phyloP scores from a whole-genome alignment of 2,329 filamentous ascomycete species.

The Sodiomyces alkalinus region DNA sequence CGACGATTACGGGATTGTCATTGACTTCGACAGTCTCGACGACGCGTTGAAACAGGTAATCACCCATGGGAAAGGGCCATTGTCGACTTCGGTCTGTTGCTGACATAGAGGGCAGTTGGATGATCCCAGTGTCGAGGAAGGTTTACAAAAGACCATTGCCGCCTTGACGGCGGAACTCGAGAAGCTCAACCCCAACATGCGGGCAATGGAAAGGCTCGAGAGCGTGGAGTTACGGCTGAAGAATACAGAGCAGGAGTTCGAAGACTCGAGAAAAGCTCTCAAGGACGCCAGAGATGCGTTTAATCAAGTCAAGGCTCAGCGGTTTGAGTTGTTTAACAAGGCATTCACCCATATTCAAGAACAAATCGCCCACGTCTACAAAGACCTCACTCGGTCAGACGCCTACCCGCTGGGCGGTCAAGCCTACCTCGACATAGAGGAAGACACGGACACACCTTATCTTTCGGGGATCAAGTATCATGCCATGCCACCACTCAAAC shows the following conservation, averaged over 20 bases:
- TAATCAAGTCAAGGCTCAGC: conserved; percentile 63
- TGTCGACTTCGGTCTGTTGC: no score
- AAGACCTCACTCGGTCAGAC: conserved; percentile 78
- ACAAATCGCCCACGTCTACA: conserved; percentile 87
- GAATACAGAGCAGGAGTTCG: conserved; percentile 77
- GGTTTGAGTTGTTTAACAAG: conserved; percentile 86
- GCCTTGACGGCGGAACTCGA: conserved; percentile 66
- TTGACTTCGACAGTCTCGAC: conserved; percentile 70
- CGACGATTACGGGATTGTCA: conserved; percentile 81
- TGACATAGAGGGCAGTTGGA: conserved; percentile 37
- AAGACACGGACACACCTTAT: conserved; percentile 93
- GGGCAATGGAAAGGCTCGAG: conserved; percentile 81
- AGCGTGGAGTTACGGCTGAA: conserved; percentile 71
- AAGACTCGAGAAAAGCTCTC: conserved; percentile 62
- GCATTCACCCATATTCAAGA: conserved; percentile 91
- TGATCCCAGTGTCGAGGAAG: conserved; percentile 56
- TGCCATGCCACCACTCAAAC: conserved; percentile 95
- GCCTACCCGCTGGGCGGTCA: conserved; percentile 88
- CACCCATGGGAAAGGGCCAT: no score
- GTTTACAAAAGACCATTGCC: conserved; percentile 62
- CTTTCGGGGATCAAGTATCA: conserved; percentile 95
- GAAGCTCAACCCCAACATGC: conserved; percentile 93
- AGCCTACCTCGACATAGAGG: conserved; percentile 77
- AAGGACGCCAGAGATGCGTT: conserved; percentile 71
- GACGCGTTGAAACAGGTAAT: conserved; percentile 67